Conservation (phyloP, 345 rosid genomes). For the Isatis tinctoria region DNA sequence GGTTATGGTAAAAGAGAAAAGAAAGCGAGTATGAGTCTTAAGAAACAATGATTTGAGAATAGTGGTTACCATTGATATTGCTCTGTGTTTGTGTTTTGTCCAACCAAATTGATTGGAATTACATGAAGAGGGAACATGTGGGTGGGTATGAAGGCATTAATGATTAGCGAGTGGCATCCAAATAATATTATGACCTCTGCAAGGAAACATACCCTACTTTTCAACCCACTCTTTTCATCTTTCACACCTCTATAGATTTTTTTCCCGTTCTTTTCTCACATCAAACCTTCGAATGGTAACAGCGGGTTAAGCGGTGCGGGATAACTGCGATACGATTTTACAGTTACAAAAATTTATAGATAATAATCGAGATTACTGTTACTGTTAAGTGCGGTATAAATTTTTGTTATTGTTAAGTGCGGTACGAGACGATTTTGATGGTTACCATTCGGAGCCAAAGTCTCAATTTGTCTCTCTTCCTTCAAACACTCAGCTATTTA, state of each 20-base stretch:
- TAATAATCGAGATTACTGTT: too few species aligned
- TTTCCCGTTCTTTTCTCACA: too few species aligned
- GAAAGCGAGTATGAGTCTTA: background rate
- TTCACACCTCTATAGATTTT: background rate
- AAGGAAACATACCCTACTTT: slow-evolving; percentile 11
- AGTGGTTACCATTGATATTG: slow-evolving; percentile 10
- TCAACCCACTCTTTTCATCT: background rate
- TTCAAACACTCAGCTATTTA: too few species aligned
- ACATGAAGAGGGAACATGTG: slow-evolving; percentile 29
- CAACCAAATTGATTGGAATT: slow-evolving; percentile 22
- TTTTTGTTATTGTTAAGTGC: too few species aligned
- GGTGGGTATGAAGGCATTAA: slow-evolving; percentile 27
- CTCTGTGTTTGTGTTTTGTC: slow-evolving; percentile 26
- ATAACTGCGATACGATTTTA: too few species aligned
- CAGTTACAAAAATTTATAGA: too few species aligned
- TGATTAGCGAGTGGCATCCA: slow-evolving; percentile 16
- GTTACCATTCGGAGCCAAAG: too few species aligned
- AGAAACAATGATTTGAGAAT: slow-evolving; percentile 17
- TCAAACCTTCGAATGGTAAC: too few species aligned
- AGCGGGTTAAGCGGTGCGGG: too few species aligned
- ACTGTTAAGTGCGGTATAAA: too few species aligned
- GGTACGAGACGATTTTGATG: too few species aligned
- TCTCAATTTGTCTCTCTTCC: background rate
- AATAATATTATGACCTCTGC: slow-evolving; percentile 2
- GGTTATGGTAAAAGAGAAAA: background rate